Percentiles rank a stretch among this genome's conserved stretches.
These are phyloP conservation scores for Limnomonas spitsbergensis DNA, from an alignment of 139 green algal genomes.

Conservation along the genomic window DNA sequence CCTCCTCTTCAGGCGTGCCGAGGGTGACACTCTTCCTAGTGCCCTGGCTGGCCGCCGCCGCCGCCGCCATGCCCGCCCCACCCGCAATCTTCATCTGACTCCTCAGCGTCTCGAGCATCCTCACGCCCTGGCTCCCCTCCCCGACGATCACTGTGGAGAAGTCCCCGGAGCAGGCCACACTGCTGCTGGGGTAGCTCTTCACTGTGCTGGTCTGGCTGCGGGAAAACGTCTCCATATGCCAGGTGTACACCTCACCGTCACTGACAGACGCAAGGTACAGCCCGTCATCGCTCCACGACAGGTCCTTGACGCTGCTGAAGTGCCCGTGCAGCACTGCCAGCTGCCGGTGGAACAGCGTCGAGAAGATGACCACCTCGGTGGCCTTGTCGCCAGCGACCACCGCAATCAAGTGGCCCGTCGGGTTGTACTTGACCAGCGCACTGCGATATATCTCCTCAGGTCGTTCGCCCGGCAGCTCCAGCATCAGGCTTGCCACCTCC, in stretches of 20 bases:
- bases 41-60: no score
- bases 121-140: not conserved
- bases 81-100: not conserved
- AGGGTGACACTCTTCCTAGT: not conserved
- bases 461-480: not conserved
- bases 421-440: conserved; percentile 34
- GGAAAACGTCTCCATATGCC: conserved; percentile 41
- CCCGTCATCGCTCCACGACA: conserved; percentile 45
- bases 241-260: conserved; percentile 46
- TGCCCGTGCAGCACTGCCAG: conserved; percentile 35
- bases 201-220: not conserved
- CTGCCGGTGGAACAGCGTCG: conserved; percentile 32
- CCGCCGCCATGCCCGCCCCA: no score
- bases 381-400: conserved; percentile 12
- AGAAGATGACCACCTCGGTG: conserved; percentile 41
- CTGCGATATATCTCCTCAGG: not conserved
- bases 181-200: not conserved
- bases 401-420: conserved; percentile 41
- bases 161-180: not conserved
- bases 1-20: not conserved
- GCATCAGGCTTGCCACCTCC: conserved; percentile 7
- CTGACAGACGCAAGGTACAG: conserved; percentile 32
- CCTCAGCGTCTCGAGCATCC: conserved; percentile 1
- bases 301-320: conserved; percentile 36
- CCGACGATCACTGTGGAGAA: not conserved